Base-by-base conservation (phyloP, 169 alveolate genomes). In the Eimeria maxima region DNA sequence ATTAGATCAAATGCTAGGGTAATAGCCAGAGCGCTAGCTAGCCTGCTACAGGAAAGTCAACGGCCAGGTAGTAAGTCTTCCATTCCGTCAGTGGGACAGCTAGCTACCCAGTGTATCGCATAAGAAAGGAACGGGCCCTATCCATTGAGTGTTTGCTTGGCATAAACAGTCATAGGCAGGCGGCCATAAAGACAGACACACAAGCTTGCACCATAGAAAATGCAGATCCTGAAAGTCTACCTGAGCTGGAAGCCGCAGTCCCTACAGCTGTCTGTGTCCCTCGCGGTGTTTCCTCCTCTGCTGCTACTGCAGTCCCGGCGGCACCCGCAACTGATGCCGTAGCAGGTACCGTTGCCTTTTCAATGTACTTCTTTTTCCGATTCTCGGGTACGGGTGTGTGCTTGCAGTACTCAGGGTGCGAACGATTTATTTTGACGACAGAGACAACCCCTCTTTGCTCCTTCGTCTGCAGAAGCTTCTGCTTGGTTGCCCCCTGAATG, bases 391-490 rank as follows among this genome's bases (percentile, higher is more conserved):
- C 55, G 20, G 93, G 96, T 22, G 71, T 93, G 69, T 67, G 63
- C 18, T 44, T 60, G 86, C 27, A n/a, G 53, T 57, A 93, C n/a
- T 57, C 65, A 38, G 92, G 96, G 29, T 78, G 96, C 16, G 83
- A 73, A 10, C 96, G 80, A 45, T 93, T 93, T 50, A 93, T 74
- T 20, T 80, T 93, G 27, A 93, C 96, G 16, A 93, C 63, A 22
- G 92, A 45, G 22, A 71, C 76, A 6, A 78, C 44, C 65, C 96
- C 96, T 33, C 96, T 42, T 47, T 60, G 69, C 47, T 93, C 96
- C 42, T 83, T 84, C 29, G 96, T 83, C 42, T 93, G 92, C 27
- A 93, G 45, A 7, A 78, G 88, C 22, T 93, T 93, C 96, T 53
- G 63, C 86, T 93, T 93, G 29, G 65, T n/a, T n/a, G 80, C 74